Conservation (phyloP, 108 stramenopile genomes). For the Craspedostauros australis region DNA sequence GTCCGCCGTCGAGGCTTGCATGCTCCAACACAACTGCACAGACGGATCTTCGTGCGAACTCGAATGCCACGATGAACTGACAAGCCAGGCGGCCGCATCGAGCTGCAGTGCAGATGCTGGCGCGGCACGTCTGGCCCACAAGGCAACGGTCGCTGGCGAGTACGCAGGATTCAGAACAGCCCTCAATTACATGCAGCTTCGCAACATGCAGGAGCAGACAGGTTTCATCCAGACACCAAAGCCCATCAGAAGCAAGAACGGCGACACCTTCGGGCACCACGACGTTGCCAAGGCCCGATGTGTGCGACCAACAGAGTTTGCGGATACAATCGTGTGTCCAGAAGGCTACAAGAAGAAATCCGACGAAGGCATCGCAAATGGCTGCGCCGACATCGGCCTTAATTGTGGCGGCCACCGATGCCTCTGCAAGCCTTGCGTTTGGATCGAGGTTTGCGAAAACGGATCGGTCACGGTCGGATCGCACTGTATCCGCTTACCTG, state of each 20-base stretch:
- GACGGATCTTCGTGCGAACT: too few relatives aligned
- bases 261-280: background rate
- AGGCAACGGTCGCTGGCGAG: background rate
- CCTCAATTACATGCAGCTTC: background rate
- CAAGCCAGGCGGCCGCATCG: too few relatives aligned
- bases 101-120: background rate
- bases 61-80: too few relatives aligned
- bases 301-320: background rate
- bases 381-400: background rate
- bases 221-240: background rate
- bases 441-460: too few relatives aligned
- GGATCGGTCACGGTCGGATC: too few relatives aligned
- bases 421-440: background rate
- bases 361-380: background rate
- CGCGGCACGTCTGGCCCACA: background rate
- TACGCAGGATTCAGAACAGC: background rate
- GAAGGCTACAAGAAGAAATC: background rate
- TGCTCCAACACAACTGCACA: too few relatives aligned
- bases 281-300: background rate
- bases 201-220: background rate
- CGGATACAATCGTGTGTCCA: background rate
- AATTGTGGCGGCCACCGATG: background rate
- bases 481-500: too few relatives aligned
- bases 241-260: constrained; percentile 3
- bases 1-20: too few relatives aligned